Evolutionary conservation across 2,329 filamentous ascomycete genomes (phyloP).

Genomic region (Fusarium nurragi): DNA sequence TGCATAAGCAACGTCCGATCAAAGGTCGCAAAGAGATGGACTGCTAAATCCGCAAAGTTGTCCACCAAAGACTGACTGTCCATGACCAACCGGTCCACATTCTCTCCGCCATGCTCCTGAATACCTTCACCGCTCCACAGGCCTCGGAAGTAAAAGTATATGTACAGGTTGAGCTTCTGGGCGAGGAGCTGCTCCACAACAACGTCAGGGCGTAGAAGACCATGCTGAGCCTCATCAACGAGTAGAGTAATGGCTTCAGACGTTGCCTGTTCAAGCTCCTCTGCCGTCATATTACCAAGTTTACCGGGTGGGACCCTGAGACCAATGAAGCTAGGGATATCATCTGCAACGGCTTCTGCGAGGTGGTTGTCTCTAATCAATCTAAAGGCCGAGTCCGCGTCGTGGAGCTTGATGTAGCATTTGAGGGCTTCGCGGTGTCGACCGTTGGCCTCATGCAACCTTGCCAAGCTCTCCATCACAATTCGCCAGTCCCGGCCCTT

Average conservation of each 20-base stretch:
- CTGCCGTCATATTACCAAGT: constrained; percentile 69
- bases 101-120: constrained; percentile 62
- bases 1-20: constrained; percentile 84
- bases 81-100: constrained; percentile 64
- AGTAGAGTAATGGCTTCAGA: constrained; percentile 86
- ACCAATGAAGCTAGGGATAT: constrained; percentile 88
- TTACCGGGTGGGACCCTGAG: constrained; percentile 82
- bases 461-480: constrained; percentile 86
- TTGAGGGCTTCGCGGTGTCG: constrained; percentile 84
- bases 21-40: constrained; percentile 86
- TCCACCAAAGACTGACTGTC: constrained; percentile 79
- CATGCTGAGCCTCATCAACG: constrained; percentile 90
- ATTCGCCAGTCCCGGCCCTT: constrained; percentile 86
- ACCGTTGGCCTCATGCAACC: constrained; percentile 82
- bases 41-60: constrained; percentile 84
- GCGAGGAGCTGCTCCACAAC: constrained; percentile 82
- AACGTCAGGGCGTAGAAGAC: constrained; percentile 78
- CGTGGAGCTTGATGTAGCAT: constrained; percentile 89
- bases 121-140: constrained; percentile 83
- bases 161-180: constrained; percentile 75
- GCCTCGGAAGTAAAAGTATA: constrained; percentile 90
- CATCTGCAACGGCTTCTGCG: constrained; percentile 87
- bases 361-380: constrained; percentile 89
- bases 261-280: constrained; percentile 81
- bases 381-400: constrained; percentile 87